Evolutionary conservation across 441 rosid genomes (phyloP), one percentile per base, ranked within the genome.

Genomic region (Gossypium trilobum): DNA sequence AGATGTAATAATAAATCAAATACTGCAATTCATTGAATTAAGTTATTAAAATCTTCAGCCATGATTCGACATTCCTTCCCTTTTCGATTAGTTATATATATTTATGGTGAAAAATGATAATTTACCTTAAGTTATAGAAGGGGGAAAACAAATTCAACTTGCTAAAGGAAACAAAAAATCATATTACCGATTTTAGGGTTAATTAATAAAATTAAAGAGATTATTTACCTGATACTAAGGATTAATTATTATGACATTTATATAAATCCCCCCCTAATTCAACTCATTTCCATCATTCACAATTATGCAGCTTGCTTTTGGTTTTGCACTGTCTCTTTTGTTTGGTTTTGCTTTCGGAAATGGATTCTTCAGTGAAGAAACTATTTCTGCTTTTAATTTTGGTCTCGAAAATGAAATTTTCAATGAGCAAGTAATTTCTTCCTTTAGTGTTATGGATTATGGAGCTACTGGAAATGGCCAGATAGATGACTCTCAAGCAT

Each of bases 401-500:
- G 57, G 2, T 52, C 2, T 52, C 0, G 22, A 22, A 52, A 16
- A 52, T 52, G 57, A 52, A 2, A 17, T 52, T 2, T 7, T 1
- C 19, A 1, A n/a, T 48, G 54, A 3, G 3, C 1, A 48, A n/a
- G 3, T 0, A 51, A 3, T 0, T 0, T 5, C 19, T 4, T 13
- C 0, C 59, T 67, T 74, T 44, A 46, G 57, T 10, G 72, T 56
- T 0, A 31, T 56, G 59, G 58, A 67, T 68, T 56, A 56, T 29
- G 77, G 77, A 1, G 77, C 77, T 8, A 57, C 20, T 42, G 77
- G 77, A 25, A 11, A 74, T 57, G 77, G 77, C 23, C 20, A 23
- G 44, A 19, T 65, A 0, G 77, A 74, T 44, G 77, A 74, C 27
- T 66, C 77, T 1, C 29, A 8, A 55, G 60, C 22, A 55, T 0